Percentiles rank a stretch among this genome's conserved stretches.
Conservation (phyloP, 192 early-diverging fungal genomes). For the Funneliformis mosseae region DNA sequence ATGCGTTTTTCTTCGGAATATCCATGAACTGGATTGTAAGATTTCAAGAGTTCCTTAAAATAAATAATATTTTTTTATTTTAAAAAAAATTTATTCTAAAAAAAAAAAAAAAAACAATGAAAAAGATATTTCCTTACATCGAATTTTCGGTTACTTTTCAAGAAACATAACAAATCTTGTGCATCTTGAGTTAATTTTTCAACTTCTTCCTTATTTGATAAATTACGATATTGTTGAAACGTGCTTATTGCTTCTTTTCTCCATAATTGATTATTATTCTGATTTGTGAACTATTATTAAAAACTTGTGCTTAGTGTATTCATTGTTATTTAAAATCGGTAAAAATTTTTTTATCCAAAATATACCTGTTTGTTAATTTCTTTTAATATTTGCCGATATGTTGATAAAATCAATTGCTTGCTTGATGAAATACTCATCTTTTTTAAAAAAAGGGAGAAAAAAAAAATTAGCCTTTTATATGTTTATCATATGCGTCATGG, state of each 20-base stretch:
- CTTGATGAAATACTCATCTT: neutral
- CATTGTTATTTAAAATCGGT: neutral
- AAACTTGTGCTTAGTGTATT: neutral
- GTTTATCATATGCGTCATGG: neutral
- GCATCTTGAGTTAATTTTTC: neutral
- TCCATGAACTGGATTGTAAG: constrained; percentile 25
- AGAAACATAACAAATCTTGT: constrained; percentile 9
- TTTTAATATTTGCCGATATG: constrained; percentile 20
- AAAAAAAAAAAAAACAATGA: neutral
- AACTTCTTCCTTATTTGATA: neutral
- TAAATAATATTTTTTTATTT: neutral
- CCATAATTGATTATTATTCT: constrained; percentile 18
- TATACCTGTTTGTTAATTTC: constrained; percentile 15
- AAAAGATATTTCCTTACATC: neutral
- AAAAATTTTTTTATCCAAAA: neutral
- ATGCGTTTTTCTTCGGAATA: neutral
- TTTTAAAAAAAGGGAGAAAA: neutral
- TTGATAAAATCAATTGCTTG: neutral
- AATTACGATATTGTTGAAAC: constrained; percentile 4
- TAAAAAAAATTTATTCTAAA: neutral
- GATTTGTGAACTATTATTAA: constrained; percentile 6
- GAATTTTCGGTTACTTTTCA: constrained; percentile 11
- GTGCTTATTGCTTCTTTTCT: neutral
- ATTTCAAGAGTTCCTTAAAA: constrained; percentile 5
- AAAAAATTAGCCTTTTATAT: neutral